These are phyloP conservation scores for Pestalotiopsis sp. DNA, from an alignment of 2,329 filamentous ascomycete genomes.

Conservation along the genomic window DNA sequence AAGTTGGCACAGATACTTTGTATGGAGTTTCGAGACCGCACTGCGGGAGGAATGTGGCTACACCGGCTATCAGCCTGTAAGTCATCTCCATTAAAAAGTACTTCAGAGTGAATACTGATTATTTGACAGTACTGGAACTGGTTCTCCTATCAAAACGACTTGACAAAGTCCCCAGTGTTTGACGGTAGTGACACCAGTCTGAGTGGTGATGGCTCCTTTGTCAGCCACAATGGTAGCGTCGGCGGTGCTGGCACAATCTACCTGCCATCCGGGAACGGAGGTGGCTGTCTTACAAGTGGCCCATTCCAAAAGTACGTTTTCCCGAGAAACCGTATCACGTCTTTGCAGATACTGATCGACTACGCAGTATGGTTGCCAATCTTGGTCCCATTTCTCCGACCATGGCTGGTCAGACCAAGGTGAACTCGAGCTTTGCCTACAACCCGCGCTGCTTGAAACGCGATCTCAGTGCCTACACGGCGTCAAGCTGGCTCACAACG, in stretches of 20 bases:
- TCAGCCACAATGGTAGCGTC: constrained; percentile 24
- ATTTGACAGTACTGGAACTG: constrained; percentile 53
- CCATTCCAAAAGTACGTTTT: constrained; percentile 37
- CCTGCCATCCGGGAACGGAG: constrained; percentile 52
- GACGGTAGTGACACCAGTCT: constrained; percentile 55
- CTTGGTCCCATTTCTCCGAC: constrained; percentile 30
- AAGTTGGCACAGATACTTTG: constrained; percentile 19
- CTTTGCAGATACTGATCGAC: no score
- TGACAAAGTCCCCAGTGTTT: constrained; percentile 53
- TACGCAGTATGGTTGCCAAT: constrained; percentile 25
- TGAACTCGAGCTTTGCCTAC: constrained; percentile 18
- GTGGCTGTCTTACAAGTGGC: constrained; percentile 50
- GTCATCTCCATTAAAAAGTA: not conserved
- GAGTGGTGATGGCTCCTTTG: constrained; percentile 47
- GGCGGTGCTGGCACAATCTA: constrained; percentile 22
- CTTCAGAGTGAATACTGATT: not conserved
- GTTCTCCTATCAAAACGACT: constrained; percentile 47
- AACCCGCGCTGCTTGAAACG: constrained; percentile 28
- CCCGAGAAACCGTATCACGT: not conserved
- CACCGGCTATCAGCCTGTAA: constrained; percentile 39
- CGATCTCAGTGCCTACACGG: constrained; percentile 24
- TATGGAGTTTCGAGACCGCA: constrained; percentile 14
- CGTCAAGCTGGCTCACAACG: constrained; percentile 23
- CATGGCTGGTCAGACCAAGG: constrained; percentile 18
- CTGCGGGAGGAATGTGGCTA: constrained; percentile 43